Evolutionary conservation across 1,284 basidiomycete genomes (phyloP).

Genomic region (Cutaneotrichosporon cyanovorans): DNA sequence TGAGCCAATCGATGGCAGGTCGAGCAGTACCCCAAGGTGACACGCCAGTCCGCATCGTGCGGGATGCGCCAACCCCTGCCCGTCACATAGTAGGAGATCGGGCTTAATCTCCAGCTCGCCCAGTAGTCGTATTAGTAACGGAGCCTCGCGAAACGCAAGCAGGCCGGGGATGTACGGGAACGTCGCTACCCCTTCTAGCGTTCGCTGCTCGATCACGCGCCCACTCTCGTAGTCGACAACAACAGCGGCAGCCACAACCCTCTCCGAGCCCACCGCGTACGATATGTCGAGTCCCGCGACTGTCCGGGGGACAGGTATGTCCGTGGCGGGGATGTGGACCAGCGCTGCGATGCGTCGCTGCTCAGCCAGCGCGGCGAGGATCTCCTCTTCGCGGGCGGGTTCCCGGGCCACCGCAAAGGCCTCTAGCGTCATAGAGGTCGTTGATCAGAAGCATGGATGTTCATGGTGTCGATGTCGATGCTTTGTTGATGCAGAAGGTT

Average conservation of each 20-base stretch:
- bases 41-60: conserved; percentile 4
- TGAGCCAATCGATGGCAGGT: not conserved
- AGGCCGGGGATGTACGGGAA: conserved; percentile 5
- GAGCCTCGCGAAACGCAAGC: conserved; percentile 3
- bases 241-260: conserved; percentile 2
- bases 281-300: conserved; percentile 3
- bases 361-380: conserved; percentile 1
- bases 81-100: conserved; percentile 2
- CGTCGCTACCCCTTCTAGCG: not conserved
- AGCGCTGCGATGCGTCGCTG: not conserved
- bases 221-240: not conserved
- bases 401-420: too few species aligned
- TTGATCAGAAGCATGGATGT: too few species aligned
- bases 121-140: not conserved
- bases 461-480: too few species aligned
- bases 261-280: conserved; percentile 1
- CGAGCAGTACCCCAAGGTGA: conserved; percentile 1
- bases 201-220: not conserved
- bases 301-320: not conserved
- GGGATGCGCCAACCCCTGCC: conserved; percentile 4
- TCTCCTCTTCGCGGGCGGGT: not conserved
- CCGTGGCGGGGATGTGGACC: not conserved
- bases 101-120: not conserved
- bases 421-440: too few species aligned
- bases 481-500: too few species aligned